These are phyloP conservation scores for Teunomyces pallodes DNA, from an alignment of 805 yeast species.

Conservation along the genomic window DNA sequence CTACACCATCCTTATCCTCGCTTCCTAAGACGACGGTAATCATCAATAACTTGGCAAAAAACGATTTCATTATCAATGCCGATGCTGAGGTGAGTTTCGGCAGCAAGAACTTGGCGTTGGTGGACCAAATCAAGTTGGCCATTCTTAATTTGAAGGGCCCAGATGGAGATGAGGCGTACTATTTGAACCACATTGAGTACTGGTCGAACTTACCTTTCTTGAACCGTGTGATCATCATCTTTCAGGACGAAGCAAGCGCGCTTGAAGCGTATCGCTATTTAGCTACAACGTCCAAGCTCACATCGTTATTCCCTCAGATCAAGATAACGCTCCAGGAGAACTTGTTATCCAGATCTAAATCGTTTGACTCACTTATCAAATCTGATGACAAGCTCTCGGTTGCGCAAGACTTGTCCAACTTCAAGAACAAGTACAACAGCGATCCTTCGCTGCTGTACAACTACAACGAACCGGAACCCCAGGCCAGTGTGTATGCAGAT, in stretches of 20 bases:
- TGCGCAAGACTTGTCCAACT: constrained; percentile 20
- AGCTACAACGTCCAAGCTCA: constrained; percentile 6
- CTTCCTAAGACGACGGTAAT: constrained; percentile 30
- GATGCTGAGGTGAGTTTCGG: constrained; percentile 1
- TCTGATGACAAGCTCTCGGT: constrained; percentile 20
- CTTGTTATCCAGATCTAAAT: constrained; percentile 32
- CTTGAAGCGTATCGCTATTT: constrained; percentile 21
- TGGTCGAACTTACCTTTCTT: constrained; percentile 42
- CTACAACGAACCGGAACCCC: constrained; percentile 37
- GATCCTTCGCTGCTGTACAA: constrained; percentile 5
- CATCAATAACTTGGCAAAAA: constrained; percentile 30
- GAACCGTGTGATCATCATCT: constrained; percentile 36
- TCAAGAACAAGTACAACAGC: constrained; percentile 19
- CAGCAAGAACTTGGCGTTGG: constrained; percentile 24
- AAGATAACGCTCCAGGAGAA: constrained; percentile 38
- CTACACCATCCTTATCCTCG: constrained; percentile 32
- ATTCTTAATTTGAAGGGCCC: constrained; percentile 22
- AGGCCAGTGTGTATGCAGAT: constrained; percentile 27
- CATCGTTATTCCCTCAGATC: constrained; percentile 13
- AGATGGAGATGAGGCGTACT: constrained; percentile 17
- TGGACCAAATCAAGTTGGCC: constrained; percentile 32
- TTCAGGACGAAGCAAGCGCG: constrained; percentile 30
- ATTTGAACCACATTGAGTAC: constrained; percentile 25
- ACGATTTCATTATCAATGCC: constrained; percentile 25
- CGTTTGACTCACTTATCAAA: constrained; percentile 16